Base-by-base conservation (phyloP, 2,329 filamentous ascomycete species). In the Aspergillus hiratsukae region DNA sequence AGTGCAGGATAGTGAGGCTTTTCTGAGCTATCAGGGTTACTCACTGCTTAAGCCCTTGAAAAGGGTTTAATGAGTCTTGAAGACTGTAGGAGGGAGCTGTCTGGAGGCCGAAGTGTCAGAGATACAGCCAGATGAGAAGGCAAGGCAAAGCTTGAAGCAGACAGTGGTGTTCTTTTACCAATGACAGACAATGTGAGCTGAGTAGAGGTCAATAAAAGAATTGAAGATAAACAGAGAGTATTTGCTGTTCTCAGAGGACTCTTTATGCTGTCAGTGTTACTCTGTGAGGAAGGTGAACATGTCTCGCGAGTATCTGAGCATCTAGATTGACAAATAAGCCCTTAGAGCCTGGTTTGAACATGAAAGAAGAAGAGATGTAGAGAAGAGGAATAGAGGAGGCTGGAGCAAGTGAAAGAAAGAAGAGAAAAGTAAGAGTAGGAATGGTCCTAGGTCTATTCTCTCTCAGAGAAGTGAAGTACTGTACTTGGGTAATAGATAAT, bases 41-140 rank as follows among this genome's bases (percentile, higher is more conserved):
- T 23, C 40, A 43, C n/a, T 43, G 40, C 40, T 21, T 43, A 23
- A 21, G 21, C 40, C 21, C 5, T 19, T 43, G n/a, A 21, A 43
- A 6, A 43, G 25, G 23, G 41, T 45, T 41, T 51, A 37, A 37
- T 49, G 25, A 50, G 10, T 19, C 21, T 35, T 23, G 48, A 49
- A 28, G 9, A 45, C 11, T 35, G 46, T 28, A 41, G 43, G 35
- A 31, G n/a, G 35, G 40, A n/a, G 40, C 9, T 29, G 48, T 9
- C n/a, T 31, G 6, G n/a, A n/a, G 17, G 28, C 17, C 6, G 21
- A 48, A 8, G 4, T 48, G 37, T 49, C 48, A 43, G 27, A 19
- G 43, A 50, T 50, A 29, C 28, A 37, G 37, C 29, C n/a, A 45
- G 40, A 46, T 50, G 45, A 52, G 49, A 55, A 48, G 29, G 41